Conservation (phyloP, 345 rosid genomes). For the Acer negundo region DNA sequence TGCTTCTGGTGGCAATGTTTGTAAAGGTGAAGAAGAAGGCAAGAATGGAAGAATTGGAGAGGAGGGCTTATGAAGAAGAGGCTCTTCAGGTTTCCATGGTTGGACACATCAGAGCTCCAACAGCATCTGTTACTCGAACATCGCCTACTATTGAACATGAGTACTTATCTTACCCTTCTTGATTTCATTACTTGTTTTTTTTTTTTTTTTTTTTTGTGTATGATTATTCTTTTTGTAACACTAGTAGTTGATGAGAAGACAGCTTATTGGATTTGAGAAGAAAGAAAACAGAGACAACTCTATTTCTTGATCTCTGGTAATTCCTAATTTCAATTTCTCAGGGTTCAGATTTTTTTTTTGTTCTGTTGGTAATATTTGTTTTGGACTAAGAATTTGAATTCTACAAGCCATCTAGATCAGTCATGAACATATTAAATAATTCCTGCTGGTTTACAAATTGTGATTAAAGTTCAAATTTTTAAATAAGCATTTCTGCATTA, state of each 20-base stretch:
- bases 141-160: constrained; percentile 68
- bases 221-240: constrained; percentile 44
- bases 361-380: not conserved
- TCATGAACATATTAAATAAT: not conserved
- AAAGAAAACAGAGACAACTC: constrained; percentile 19
- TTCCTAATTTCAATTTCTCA: not conserved
- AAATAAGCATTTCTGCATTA: too few relatives aligned
- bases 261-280: constrained; percentile 22
- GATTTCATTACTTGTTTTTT: constrained; percentile 10
- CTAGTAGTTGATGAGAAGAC: constrained; percentile 16
- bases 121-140: constrained; percentile 71
- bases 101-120: constrained; percentile 76
- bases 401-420: not conserved
- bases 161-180: constrained; percentile 41
- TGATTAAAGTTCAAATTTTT: too few relatives aligned
- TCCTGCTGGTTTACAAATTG: too few relatives aligned
- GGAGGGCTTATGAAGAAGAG: constrained; percentile 94
- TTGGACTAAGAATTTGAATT: not conserved
- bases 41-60: constrained; percentile 75
- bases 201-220: not conserved
- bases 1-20: constrained; percentile 68
- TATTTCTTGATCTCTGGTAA: constrained; percentile 23
- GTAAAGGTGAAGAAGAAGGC: constrained; percentile 78
- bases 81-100: constrained; percentile 93
- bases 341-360: not conserved